A percentile compares a stretch with the other conserved stretches of the same genome.
Conservation (phyloP, 768 basidiomycete species). For the Cyclocybe aegerita region DNA sequence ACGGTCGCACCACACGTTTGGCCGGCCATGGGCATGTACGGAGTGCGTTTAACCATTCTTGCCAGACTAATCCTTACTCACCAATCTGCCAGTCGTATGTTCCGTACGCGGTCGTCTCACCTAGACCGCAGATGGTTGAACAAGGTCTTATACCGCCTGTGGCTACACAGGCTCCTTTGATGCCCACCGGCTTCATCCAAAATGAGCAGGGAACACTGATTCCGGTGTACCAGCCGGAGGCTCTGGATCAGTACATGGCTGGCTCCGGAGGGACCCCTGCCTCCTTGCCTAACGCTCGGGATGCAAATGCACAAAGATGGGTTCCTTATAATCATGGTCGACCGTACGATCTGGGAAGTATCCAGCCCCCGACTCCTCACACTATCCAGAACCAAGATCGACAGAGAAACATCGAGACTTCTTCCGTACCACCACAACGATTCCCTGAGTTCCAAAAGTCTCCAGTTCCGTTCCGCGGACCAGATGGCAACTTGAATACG, state of each 20-base stretch:
- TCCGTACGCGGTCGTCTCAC: slow-evolving; percentile 43
- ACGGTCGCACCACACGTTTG: slow-evolving; percentile 32
- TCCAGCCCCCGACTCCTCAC: neutral
- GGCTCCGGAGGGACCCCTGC: slow-evolving; percentile 30
- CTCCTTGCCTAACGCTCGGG: slow-evolving; percentile 9
- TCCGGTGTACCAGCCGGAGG: slow-evolving; percentile 69
- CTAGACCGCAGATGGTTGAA: slow-evolving; percentile 32
- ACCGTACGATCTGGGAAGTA: slow-evolving; percentile 10
- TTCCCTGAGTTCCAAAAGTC: slow-evolving; percentile 5
- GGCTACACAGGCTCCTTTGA: slow-evolving; percentile 51
- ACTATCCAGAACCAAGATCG: slow-evolving; percentile 4
- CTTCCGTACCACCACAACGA: slow-evolving; percentile 12
- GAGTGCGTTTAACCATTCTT: slow-evolving; percentile 34
- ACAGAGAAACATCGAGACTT: slow-evolving; percentile 7
- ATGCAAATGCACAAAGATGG: slow-evolving; percentile 18
- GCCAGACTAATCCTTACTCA: neutral
- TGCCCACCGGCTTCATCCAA: slow-evolving; percentile 69
- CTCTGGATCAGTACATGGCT: slow-evolving; percentile 68
- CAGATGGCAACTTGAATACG: slow-evolving; percentile 8
- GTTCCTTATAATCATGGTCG: slow-evolving; percentile 14
- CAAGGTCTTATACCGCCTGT: slow-evolving; percentile 24
- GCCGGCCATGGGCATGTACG: slow-evolving; percentile 42
- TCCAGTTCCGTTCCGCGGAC: slow-evolving; percentile 9
- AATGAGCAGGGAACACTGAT: slow-evolving; percentile 73
- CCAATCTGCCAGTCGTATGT: slow-evolving; percentile 40